Evolutionary conservation across 495 filamentous ascomycete genomes (phyloP).

Genomic region (Aspergillus taichungensis): DNA sequence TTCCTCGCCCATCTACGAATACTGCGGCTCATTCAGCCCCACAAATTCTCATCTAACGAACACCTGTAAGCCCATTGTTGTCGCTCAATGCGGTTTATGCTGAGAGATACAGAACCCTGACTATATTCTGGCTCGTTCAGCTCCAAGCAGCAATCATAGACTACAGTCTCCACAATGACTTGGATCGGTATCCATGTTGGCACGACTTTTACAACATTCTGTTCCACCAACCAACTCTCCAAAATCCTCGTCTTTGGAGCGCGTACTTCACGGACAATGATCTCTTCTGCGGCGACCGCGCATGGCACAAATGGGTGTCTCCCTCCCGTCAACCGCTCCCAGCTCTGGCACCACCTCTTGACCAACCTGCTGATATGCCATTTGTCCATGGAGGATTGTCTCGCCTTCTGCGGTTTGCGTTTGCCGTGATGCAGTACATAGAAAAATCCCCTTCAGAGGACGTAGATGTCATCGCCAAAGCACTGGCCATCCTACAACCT

Average conservation of each 20-base stretch:
- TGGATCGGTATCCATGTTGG: background rate
- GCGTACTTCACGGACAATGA: constrained; percentile 1
- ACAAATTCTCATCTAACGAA: background rate
- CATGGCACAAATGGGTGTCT: background rate
- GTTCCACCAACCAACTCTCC: background rate
- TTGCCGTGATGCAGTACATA: background rate
- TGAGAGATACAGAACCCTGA: constrained; percentile 2
- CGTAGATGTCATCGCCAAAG: background rate
- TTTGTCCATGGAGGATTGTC: background rate
- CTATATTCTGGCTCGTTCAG: constrained; percentile 6
- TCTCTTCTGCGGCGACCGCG: background rate
- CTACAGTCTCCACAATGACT: constrained; percentile 1
- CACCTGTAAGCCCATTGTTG: background rate
- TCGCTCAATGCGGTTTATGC: too few species aligned
- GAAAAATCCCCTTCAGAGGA: background rate
- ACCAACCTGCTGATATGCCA: background rate
- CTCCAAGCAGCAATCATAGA: constrained; percentile 3
- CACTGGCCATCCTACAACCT: background rate
- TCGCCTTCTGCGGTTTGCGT: constrained; percentile 4
- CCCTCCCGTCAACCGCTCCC: constrained; percentile 1
- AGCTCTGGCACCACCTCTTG: background rate
- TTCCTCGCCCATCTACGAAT: background rate
- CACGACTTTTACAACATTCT: constrained; percentile 1
- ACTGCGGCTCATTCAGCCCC: background rate
- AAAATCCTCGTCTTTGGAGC: background rate